Percentiles rank a stretch among this genome's conserved stretches.
These are phyloP conservation scores for Suhomyces bolitotheri DNA, from an alignment of 1,139 yeast genomes.

Conservation along the genomic window DNA sequence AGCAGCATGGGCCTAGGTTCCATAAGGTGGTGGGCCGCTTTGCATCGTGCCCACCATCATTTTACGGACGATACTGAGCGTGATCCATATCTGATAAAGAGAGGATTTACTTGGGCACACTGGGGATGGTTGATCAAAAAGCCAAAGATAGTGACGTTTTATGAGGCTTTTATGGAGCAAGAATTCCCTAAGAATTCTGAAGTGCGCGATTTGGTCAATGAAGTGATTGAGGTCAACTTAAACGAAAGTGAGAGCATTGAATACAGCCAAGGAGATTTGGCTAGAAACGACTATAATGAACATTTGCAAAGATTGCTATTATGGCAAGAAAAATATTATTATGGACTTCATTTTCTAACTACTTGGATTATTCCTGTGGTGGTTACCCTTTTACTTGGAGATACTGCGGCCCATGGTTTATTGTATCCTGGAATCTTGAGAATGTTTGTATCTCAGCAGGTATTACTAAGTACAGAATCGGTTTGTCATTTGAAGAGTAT, in stretches of 20 bases:
- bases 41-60: conserved; percentile 71
- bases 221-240: conserved; percentile 21
- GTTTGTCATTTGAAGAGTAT: conserved; percentile 53
- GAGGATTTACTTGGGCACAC: conserved; percentile 61
- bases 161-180: conserved; percentile 38
- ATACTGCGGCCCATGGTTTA: conserved; percentile 55
- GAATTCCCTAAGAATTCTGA: conserved; percentile 38
- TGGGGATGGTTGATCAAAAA: conserved; percentile 63
- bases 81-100: conserved; percentile 65
- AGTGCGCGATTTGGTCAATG: conserved; percentile 19
- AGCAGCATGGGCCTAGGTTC: conserved; percentile 64
- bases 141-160: conserved; percentile 44
- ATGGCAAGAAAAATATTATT: conserved; percentile 61
- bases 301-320: conserved; percentile 29
- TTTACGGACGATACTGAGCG: conserved; percentile 62
- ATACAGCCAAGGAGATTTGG: conserved; percentile 9
- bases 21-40: conserved; percentile 60
- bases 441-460: conserved; percentile 58
- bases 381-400: conserved; percentile 38
- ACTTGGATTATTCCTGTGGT: conserved; percentile 52
- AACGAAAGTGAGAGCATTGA: conserved; percentile 12
- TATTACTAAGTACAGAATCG: conserved; percentile 56
- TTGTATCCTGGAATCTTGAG: conserved; percentile 64
- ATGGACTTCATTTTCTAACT: conserved; percentile 43
- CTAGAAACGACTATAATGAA: conserved; percentile 21